A percentile compares a stretch with the other conserved stretches of the same genome.
Conservation (phyloP, 2,329 filamentous ascomycete genomes). For the Cryphonectria japonica region DNA sequence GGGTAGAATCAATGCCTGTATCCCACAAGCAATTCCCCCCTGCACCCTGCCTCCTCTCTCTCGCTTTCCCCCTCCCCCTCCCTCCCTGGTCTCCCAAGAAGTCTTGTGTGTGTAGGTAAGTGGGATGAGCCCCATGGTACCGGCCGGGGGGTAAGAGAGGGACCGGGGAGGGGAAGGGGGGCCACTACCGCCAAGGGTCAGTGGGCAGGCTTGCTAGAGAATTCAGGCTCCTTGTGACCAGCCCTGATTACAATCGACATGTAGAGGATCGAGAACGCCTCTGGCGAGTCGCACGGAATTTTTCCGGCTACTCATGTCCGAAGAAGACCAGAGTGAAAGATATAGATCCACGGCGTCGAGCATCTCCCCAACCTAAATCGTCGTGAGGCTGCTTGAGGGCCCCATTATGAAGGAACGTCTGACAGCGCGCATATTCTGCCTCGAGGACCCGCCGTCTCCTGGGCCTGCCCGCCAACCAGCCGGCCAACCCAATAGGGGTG, state of each 20-base stretch:
- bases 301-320: conserved; percentile 12
- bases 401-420: neutral
- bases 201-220: conserved; percentile 11
- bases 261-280: conserved; percentile 3
- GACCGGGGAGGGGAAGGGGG: neutral
- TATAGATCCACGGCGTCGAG: conserved; percentile 1
- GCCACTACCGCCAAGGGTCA: conserved; percentile 21
- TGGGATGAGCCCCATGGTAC: neutral
- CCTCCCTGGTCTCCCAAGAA: neutral
- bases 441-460: neutral
- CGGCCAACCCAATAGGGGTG: neutral
- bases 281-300: conserved; percentile 6
- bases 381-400: neutral
- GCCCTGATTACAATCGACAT: neutral
- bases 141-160: neutral
- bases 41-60: conserved; percentile 14
- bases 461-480: conserved; percentile 1
- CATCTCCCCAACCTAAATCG: neutral
- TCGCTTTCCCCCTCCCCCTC: neutral
- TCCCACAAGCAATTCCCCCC: conserved; percentile 35
- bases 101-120: neutral
- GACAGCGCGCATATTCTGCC: neutral
- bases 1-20: conserved; percentile 38
- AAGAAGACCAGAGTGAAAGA: neutral
- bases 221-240: neutral